A percentile compares a stretch with the other conserved stretches of the same genome.
These are phyloP conservation scores for Jamesozyma rosinii DNA, from an alignment of 805 yeast genomes.

Conservation along the genomic window DNA sequence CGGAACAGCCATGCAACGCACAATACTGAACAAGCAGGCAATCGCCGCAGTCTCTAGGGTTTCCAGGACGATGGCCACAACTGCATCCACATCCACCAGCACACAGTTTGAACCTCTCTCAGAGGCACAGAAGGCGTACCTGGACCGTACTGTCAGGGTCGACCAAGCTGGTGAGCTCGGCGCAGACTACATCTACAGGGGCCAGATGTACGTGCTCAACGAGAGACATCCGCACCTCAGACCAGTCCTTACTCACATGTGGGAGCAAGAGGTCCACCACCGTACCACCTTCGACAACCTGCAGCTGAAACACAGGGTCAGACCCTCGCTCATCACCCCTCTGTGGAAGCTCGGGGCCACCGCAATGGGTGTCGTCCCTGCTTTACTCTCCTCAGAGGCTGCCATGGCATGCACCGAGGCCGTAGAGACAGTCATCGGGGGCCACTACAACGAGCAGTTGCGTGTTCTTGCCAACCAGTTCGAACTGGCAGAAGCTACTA, in stretches of 20 bases:
- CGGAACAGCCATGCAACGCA: too few relatives aligned
- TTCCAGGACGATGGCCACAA: too few relatives aligned
- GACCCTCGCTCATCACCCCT: conserved; percentile 90
- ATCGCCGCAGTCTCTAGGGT: too few relatives aligned
- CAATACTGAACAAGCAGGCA: not conserved
- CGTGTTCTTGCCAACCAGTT: conserved; percentile 65
- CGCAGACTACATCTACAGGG: conserved; percentile 86
- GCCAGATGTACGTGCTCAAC: conserved; percentile 73
- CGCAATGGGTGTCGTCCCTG: conserved; percentile 79
- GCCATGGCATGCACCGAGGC: conserved; percentile 99
- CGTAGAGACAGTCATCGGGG: conserved; percentile 95
- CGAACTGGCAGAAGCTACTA: conserved; percentile 35
- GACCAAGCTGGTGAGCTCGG: conserved; percentile 98
- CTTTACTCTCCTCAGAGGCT: conserved; percentile 80
- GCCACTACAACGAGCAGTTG: conserved; percentile 86
- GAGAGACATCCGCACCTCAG: conserved; percentile 63
- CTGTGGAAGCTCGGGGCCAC: conserved; percentile 88
- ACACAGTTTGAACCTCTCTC: conserved; percentile 27
- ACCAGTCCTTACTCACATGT: conserved; percentile 84
- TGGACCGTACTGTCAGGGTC: conserved; percentile 73
- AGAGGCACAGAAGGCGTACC: conserved; percentile 55
- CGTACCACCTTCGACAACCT: conserved; percentile 74
- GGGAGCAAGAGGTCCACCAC: conserved; percentile 95
- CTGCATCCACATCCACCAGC: too few relatives aligned
- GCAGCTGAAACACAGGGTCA: conserved; percentile 67